A percentile compares a stretch with the other conserved stretches of the same genome.
These are phyloP conservation scores for Pseudevernia furfuracea DNA, from an alignment of 495 filamentous ascomycete genomes.

Conservation along the genomic window DNA sequence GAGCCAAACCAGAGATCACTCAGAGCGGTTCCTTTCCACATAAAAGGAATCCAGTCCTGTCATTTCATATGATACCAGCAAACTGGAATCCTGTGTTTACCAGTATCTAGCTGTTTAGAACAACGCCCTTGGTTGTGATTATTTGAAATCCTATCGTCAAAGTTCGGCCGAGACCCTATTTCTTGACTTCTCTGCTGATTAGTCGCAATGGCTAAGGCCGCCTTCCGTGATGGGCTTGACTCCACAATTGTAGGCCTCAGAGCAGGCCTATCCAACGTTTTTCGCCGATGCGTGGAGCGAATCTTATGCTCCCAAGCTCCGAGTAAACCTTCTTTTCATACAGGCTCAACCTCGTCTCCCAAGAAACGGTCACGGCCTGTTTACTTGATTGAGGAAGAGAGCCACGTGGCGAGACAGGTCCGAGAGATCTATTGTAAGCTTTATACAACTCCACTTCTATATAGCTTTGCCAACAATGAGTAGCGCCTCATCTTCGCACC, in stretches of 20 bases:
- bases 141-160: background rate
- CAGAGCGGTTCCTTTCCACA: background rate
- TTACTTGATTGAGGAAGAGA: background rate
- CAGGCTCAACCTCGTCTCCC: background rate
- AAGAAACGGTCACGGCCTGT: background rate
- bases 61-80: background rate
- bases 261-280: background rate
- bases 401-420: background rate
- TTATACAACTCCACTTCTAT: background rate
- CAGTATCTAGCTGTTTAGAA: background rate
- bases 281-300: background rate
- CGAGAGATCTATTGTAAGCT: slow-evolving; percentile 1
- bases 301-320: background rate
- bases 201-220: background rate
- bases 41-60: background rate
- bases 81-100: background rate
- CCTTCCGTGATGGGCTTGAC: background rate
- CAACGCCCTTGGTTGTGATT: background rate
- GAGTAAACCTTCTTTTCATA: background rate
- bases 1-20: too few relatives aligned
- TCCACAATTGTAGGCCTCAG: background rate
- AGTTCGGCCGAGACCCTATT: background rate
- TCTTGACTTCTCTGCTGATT: background rate
- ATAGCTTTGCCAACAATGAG: background rate
- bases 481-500: background rate